Conservation (phyloP, 2,329 filamentous ascomycete species). For the Colletotrichum tanaceti region DNA sequence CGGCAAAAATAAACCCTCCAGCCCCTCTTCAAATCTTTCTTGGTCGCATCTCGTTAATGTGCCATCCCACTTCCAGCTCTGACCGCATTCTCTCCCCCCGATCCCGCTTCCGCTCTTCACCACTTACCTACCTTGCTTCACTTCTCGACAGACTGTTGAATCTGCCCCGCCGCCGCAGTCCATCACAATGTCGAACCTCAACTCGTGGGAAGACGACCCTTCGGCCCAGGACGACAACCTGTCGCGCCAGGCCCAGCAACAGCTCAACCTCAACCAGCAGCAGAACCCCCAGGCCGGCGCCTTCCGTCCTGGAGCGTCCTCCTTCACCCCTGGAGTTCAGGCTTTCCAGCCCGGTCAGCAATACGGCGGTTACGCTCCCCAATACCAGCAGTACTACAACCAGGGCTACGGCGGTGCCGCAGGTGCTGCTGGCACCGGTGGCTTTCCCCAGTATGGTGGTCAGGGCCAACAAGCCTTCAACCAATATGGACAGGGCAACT, state of each 20-base stretch:
- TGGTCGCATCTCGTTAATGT: constrained; percentile 35
- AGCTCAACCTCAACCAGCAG: constrained; percentile 76
- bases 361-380: constrained; percentile 68
- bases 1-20: constrained; percentile 30
- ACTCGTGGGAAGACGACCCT: constrained; percentile 94
- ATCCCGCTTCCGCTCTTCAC: constrained; percentile 8
- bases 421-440: constrained; percentile 46
- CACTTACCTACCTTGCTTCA: constrained; percentile 10
- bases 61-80: constrained; percentile 38
- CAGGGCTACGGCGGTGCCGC: constrained; percentile 57
- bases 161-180: constrained; percentile 21
- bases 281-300: constrained; percentile 56
- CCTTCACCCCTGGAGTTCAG: constrained; percentile 75
- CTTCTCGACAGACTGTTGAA: constrained; percentile 12
- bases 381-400: constrained; percentile 67
- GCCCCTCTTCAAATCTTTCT: constrained; percentile 40
- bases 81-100: constrained; percentile 31
- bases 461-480: constrained; percentile 53
- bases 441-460: constrained; percentile 67
- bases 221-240: constrained; percentile 82
- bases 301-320: constrained; percentile 61
- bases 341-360: constrained; percentile 79
- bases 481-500: constrained; percentile 58
- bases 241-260: constrained; percentile 79
- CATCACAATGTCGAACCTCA: constrained; percentile 82